phyloP scores from a whole-genome alignment of 768 basidiomycete genomes.

The Termitomyces sp. region DNA sequence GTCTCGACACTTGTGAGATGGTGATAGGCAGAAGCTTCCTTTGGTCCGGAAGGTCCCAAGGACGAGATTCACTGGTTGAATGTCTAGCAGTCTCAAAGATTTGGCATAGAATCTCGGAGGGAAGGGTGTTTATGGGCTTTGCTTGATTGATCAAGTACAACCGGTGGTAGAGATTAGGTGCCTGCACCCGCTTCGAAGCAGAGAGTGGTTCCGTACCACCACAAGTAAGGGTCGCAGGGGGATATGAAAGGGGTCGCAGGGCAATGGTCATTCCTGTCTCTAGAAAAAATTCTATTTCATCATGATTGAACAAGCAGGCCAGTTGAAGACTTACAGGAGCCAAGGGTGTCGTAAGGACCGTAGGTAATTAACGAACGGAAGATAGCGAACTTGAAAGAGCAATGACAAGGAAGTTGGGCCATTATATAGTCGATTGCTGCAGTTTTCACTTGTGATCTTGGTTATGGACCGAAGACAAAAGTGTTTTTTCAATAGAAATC shows the following conservation, averaged over 20 bases:
- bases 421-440: neutral
- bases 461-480: neutral
- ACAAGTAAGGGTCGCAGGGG: neutral
- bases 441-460: slow-evolving; percentile 3
- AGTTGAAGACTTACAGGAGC: neutral
- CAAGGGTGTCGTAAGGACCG: neutral
- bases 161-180: neutral
- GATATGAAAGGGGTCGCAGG: neutral
- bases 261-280: neutral
- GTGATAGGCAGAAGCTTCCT: slow-evolving; percentile 7
- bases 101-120: slow-evolving; percentile 15
- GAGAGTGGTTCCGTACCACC: neutral
- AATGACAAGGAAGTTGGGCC: neutral
- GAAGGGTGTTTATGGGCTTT: slow-evolving; percentile 13
- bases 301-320: neutral
- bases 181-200: neutral
- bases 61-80: neutral
- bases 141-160: slow-evolving; percentile 11
- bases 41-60: slow-evolving; percentile 5
- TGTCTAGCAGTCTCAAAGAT: slow-evolving; percentile 12
- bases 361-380: neutral
- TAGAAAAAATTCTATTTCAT: neutral
- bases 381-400: neutral
- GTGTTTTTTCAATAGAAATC: neutral
- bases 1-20: slow-evolving; percentile 17